These are phyloP conservation scores for Colletotrichum eleusines DNA, from an alignment of 2,329 filamentous ascomycete species.

Conservation along the genomic window DNA sequence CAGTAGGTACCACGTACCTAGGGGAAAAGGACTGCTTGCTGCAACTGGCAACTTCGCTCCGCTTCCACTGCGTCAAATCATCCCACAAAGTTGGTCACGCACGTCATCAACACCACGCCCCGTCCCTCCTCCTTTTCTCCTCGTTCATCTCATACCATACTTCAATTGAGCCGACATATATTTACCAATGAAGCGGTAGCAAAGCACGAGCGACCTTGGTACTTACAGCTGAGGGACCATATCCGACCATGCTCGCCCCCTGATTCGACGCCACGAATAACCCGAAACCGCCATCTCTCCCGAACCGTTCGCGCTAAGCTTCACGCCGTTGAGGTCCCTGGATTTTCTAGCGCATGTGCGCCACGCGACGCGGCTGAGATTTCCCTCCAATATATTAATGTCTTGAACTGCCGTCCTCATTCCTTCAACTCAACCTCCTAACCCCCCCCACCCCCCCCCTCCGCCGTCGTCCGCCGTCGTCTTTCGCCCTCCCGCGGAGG, in stretches of 20 bases:
- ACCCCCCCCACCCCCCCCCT: too few relatives aligned
- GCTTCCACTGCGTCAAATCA: background rate
- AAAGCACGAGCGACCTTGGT: constrained; percentile 4
- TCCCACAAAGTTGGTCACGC: background rate
- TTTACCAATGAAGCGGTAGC: background rate
- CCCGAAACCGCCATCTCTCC: constrained; percentile 12
- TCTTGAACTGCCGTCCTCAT: background rate
- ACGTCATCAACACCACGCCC: background rate
- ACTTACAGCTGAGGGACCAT: constrained; percentile 30
- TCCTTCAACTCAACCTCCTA: background rate
- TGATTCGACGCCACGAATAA: constrained; percentile 22
- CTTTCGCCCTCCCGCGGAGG: background rate
- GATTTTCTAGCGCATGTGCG: constrained; percentile 2
- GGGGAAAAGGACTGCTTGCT: background rate
- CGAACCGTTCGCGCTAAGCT: background rate
- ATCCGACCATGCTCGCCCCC: background rate
- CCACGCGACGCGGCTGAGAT: constrained; percentile 17
- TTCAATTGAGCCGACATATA: background rate
- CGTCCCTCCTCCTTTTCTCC: background rate
- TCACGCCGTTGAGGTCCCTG: constrained; percentile 15
- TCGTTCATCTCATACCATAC: background rate
- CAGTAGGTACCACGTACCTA: background rate
- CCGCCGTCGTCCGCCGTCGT: background rate
- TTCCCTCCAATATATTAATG: constrained; percentile 9
- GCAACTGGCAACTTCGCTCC: constrained; percentile 1